A percentile compares a stretch with the other conserved stretches of the same genome.
phyloP scores from a whole-genome alignment of 2,329 filamentous ascomycete genomes.

The Cadophora malorum region DNA sequence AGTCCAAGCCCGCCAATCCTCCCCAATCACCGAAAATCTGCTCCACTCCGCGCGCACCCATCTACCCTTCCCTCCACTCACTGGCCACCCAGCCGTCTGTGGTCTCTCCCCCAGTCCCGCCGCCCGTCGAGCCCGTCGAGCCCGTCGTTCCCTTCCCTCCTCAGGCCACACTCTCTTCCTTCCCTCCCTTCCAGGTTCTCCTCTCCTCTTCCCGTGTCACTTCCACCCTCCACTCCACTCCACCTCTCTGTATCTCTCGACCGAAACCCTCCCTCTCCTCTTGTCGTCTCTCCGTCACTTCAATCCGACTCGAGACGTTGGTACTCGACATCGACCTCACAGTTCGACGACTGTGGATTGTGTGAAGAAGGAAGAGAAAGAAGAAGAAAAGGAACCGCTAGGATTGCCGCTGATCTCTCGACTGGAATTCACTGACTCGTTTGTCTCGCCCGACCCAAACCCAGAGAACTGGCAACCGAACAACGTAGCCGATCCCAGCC shows the following conservation, averaged over 20 bases:
- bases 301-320: constrained; percentile 13
- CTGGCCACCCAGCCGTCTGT: constrained; percentile 1
- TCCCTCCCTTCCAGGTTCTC: background rate
- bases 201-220: constrained; percentile 1
- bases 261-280: background rate
- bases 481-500: constrained; percentile 4
- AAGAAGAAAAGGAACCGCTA: background rate
- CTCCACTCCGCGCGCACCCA: background rate
- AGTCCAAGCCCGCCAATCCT: background rate
- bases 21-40: background rate
- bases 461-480: constrained; percentile 16
- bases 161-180: constrained; percentile 2
- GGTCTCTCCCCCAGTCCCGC: background rate
- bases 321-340: constrained; percentile 3
- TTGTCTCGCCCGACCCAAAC: constrained; percentile 9
- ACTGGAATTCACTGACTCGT: background rate
- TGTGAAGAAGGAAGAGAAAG: background rate
- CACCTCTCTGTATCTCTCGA: background rate
- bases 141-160: background rate
- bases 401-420: constrained; percentile 7
- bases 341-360: background rate
- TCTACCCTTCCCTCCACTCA: background rate
- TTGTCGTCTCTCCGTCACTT: background rate
- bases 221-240: background rate
- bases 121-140: background rate